Evolutionary conservation across 164 flowering plant genomes (phyloP), one percentile per base, ranked within the genome.

Genomic region (Magnolia changhungtana): DNA sequence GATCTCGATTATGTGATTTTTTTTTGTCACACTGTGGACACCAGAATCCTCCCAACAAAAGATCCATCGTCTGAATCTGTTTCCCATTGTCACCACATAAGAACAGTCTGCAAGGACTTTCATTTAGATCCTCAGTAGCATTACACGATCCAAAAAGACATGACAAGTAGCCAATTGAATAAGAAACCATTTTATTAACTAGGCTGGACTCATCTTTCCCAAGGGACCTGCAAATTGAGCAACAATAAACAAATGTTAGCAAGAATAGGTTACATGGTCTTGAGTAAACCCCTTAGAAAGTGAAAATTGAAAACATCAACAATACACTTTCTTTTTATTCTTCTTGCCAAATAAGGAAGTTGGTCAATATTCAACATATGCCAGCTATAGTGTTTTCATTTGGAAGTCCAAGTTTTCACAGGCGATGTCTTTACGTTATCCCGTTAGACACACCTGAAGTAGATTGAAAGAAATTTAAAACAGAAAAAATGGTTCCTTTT

Each of bases 11-110:
- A 75, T 59, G 69, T n/a, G 20, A 72, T 72, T 45, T 64, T 66
- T 69, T 79, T 73, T 20, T 81, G 81, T 90, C 97, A 86, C 99
- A 96, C 81, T 80, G 88, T 63, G 94, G 83, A 83, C 99, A 96
- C 89, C 92, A 88, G 74, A 96, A 91, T 68, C 95, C 91, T 84
- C 69, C 82, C 74, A 82, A 72, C 18, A 89, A 76, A 78, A 78
- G 51, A 77, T 87, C 86, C 16, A 81, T 37, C n/a, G 87, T 79
- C 71, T 58, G 81, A 72, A 63, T 27, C 16, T 78, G 77, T 27
- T 80, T 87, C 74, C 74, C 85, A 73, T 63, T 69, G 31, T 82
- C 80, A 24, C 51, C 55, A 64, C 70, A 73, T 51, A 90, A 67
- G 78, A 82, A 83, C 61, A 96, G 80, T 81, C 86, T 88, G 88